These are phyloP conservation scores for Tuber melanosporum DNA, from an alignment of 495 filamentous ascomycete species.

Conservation along the genomic window DNA sequence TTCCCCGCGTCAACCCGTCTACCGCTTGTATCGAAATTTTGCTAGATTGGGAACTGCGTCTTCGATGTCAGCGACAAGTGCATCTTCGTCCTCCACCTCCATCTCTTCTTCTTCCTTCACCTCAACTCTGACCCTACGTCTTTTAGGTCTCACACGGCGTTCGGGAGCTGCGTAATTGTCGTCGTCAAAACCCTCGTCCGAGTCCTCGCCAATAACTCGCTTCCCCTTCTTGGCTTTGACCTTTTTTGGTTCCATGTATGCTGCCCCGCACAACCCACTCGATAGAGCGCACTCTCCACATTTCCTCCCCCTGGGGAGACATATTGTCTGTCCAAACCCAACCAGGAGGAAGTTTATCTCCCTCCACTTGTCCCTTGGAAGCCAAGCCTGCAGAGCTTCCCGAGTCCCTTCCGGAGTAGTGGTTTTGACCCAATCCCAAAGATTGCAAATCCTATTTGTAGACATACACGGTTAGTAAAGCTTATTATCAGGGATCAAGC, in stretches of 20 bases:
- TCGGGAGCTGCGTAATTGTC: constrained; percentile 11
- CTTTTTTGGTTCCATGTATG: constrained; percentile 48
- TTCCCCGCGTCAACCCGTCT: not conserved
- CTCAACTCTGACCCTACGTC: constrained; percentile 24
- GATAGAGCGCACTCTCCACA: constrained; percentile 81
- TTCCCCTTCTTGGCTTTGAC: constrained; percentile 51
- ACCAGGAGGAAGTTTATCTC: constrained; percentile 92
- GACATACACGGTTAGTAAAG: constrained; percentile 57
- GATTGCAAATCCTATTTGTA: constrained; percentile 82
- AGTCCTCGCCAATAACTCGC: constrained; percentile 46
- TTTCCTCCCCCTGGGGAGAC: constrained; percentile 67
- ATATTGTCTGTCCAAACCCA: constrained; percentile 76
- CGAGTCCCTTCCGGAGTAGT: constrained; percentile 82
- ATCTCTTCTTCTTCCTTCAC: constrained; percentile 34
- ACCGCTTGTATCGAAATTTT: constrained; percentile 6
- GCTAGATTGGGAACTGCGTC: constrained; percentile 25
- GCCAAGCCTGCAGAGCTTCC: constrained; percentile 67
- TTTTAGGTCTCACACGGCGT: constrained; percentile 14
- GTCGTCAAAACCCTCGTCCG: constrained; percentile 9
- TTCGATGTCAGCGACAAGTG: constrained; percentile 39
- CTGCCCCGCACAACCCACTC: constrained; percentile 69
- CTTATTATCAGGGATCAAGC: constrained; percentile 33
- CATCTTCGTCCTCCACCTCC: constrained; percentile 38
- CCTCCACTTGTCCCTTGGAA: constrained; percentile 82
- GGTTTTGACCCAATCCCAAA: constrained; percentile 84